These are phyloP conservation scores for Tetrahymena borealis DNA, from an alignment of 73 alveolate genomes.

Conservation along the genomic window DNA sequence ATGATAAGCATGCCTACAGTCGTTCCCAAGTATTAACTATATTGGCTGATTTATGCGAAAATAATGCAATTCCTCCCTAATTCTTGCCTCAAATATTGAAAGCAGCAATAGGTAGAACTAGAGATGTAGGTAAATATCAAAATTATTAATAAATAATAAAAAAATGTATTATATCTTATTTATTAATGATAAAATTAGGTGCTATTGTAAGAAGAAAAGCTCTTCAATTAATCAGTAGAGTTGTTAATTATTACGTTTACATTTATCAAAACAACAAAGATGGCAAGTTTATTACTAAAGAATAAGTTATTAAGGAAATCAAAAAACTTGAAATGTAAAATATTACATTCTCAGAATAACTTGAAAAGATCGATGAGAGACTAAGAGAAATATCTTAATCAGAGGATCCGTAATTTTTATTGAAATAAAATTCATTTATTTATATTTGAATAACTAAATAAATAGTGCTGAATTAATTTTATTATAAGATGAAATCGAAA, in stretches of 20 bases:
- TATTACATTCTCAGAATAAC: neutral
- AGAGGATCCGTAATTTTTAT: neutral
- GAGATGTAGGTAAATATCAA: neutral
- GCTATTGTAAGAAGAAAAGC: neutral
- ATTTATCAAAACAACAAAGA: neutral
- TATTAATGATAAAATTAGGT: too few species aligned
- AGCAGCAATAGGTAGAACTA: neutral
- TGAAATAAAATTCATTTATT: too few species aligned
- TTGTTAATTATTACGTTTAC: neutral
- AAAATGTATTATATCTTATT: neutral
- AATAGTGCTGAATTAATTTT: neutral
- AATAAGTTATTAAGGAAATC: neutral
- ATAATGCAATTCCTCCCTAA: neutral
- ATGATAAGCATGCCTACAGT: neutral
- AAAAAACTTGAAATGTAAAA: neutral
- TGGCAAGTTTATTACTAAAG: neutral
- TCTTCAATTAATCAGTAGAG: neutral
- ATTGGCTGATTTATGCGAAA: neutral
- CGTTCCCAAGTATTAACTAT: neutral
- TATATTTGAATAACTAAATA: neutral
- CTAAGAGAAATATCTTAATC: neutral
- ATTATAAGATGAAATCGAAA: neutral
- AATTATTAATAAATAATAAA: neutral
- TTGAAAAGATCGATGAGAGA: neutral
- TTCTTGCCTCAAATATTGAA: neutral